Evolutionary conservation across 495 filamentous ascomycete species (phyloP).

Genomic region (Neurospora tetraspora): DNA sequence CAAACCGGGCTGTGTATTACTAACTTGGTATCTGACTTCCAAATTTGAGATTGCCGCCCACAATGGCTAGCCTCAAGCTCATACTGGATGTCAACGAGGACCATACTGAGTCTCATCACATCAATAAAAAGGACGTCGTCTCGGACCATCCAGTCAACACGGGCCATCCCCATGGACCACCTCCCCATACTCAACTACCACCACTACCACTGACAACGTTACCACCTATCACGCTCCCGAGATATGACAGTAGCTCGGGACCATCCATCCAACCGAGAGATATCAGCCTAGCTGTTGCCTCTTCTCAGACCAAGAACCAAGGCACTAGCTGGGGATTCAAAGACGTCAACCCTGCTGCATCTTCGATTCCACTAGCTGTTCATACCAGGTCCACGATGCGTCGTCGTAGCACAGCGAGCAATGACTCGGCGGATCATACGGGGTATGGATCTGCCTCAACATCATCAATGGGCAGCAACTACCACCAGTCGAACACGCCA

Average conservation of each 20-base stretch:
- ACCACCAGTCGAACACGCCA: conserved; percentile 14
- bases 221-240: conserved; percentile 4
- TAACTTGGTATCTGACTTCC: conserved; percentile 30
- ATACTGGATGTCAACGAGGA: conserved; percentile 40
- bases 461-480: conserved; percentile 18
- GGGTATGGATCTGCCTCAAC: conserved; percentile 28
- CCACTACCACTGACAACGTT: conserved; percentile 10
- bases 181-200: background rate
- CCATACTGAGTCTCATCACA: conserved; percentile 20
- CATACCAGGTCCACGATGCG: conserved; percentile 18
- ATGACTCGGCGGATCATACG: conserved; percentile 36
- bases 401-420: conserved; percentile 32
- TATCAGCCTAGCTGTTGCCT: conserved; percentile 21
- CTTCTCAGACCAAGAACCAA: conserved; percentile 15
- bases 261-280: conserved; percentile 13
- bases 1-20: conserved; percentile 28
- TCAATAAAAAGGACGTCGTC: conserved; percentile 30
- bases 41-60: conserved; percentile 30
- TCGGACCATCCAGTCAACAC: conserved; percentile 24
- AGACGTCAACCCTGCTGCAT: conserved; percentile 5
- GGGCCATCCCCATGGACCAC: conserved; percentile 11
- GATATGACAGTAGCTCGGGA: conserved; percentile 19
- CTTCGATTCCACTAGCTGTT: conserved; percentile 3
- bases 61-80: conserved; percentile 38
- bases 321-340: conserved; percentile 12